phyloP scores from a whole-genome alignment of 345 rosid species.

The Draba incana region DNA sequence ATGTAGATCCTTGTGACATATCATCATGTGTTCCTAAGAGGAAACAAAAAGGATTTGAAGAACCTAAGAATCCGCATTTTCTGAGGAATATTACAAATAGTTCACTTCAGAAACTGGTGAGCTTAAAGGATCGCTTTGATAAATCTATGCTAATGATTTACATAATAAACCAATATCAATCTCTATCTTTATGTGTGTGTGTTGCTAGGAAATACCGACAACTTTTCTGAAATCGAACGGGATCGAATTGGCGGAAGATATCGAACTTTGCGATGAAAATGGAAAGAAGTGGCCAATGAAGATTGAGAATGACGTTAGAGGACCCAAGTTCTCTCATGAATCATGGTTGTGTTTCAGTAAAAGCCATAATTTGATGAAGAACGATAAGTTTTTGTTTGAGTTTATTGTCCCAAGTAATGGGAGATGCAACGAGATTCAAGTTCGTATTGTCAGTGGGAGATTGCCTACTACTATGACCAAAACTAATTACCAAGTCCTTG shows the following conservation, averaged over 20 bases:
- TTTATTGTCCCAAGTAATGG: slow-evolving; percentile 34
- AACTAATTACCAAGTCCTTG: slow-evolving; percentile 22
- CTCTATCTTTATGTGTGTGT: slow-evolving; percentile 4
- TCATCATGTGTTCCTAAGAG: slow-evolving; percentile 14
- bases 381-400: slow-evolving; percentile 31
- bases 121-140: slow-evolving; percentile 3
- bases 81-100: slow-evolving; percentile 13
- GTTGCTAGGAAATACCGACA: slow-evolving; percentile 36
- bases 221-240: slow-evolving; percentile 34
- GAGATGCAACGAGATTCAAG: slow-evolving; percentile 29
- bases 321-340: background rate
- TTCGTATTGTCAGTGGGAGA: slow-evolving; percentile 22
- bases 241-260: slow-evolving; percentile 25
- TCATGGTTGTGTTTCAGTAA: slow-evolving; percentile 21
- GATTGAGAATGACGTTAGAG: background rate
- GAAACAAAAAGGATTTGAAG: slow-evolving; percentile 5
- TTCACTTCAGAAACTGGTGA: slow-evolving; percentile 24
- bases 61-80: slow-evolving; percentile 38
- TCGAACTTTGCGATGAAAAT: slow-evolving; percentile 36
- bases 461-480: slow-evolving; percentile 23
- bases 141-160: background rate
- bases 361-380: slow-evolving; percentile 1
- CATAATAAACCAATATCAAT: background rate
- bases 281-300: slow-evolving; percentile 39
- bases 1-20: slow-evolving; percentile 20